Evolutionary conservation across 352 stramenopile genomes (phyloP), one percentile per base, ranked within the genome.

Genomic region (Globisporangium middletonii): DNA sequence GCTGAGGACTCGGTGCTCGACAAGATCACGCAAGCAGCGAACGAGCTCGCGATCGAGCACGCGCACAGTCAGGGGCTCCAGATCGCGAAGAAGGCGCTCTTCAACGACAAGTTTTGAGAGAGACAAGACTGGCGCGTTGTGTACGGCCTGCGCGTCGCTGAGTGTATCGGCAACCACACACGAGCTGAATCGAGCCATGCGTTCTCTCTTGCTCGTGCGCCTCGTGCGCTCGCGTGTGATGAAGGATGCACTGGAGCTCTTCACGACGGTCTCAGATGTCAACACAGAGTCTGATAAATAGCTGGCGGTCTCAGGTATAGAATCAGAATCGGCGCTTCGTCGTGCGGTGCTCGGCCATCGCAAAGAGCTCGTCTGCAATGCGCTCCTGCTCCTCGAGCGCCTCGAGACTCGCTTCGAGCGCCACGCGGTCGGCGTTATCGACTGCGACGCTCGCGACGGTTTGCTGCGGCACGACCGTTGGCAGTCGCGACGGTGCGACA

Each of bases 21-120:
- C 59, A 95, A 94, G 64, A 89, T 93, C 65, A 83, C 77, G 49
- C 83, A 94, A 61, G 83, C 86, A 11, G 82, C 86, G 8, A 92
- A 92, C 56, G 86, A 95, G 57, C 80, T 95, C 16, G 75, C 86
- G 38, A 90, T 94, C 47, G 86, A 95, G 61, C 81, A 91, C 50
- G 88, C 75, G 16, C 77, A 93, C 41, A 79, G 79, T 15, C 86
- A 95, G 57, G 77, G 77, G 41, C 72, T 95, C 28, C 86, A 95
- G 68, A 65, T 93, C 38, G 73, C 76, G 18, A 95, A 95, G 64
- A 90, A 92, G 62, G 69, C 66, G 30, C 73, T 95, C 6, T 95
- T 95, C 54, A 94, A 95, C 60, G 77, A 83, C 65, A 86, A 86
- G 54, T 88, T 80, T 70, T 75, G 60, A 77, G 37, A 26, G 23